Evolutionary conservation across 2,329 filamentous ascomycete genomes (phyloP), one percentile per base, ranked within the genome.

Genomic region (Clonostachys sp.): DNA sequence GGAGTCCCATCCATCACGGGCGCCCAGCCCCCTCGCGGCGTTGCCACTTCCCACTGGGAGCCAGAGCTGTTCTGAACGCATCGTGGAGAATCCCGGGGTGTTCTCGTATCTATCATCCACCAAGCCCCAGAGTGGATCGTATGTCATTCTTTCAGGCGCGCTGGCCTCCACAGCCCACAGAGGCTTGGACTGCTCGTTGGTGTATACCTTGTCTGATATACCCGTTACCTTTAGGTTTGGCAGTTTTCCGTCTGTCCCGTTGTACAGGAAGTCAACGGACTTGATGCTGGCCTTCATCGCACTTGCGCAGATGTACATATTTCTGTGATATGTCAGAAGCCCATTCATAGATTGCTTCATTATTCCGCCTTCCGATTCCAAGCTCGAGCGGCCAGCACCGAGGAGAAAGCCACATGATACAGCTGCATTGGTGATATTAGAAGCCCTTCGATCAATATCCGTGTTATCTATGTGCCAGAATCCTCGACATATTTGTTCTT

Each of bases 221-320:
- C 56, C 53, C 2, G 53, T 52, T 3, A 75, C 58, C 2, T 51
- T 52, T 0, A 77, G 55, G 3, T 57, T 57, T 10, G 57, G 53
- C 1, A 76, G 50, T 7, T 55, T 59, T 12, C 60, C 53, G 5
- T 34, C 48, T 0, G 68, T 72, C 4, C 65, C 66, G 50, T 76
- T 76, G 51, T 60, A 65, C 3, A 55, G 51, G 50, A 78, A 75
- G 0, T 57, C 56, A 7, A 73, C 70, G 0, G 65, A 70, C 51
- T 76, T 76, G 48, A 78, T 62, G 2, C 61, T 65, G 4, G 73
- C 72, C 44, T 67, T 67, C 5, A 67, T 51, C 0, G 68, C 56
- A 0, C 63, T 65, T 2, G 71, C 70, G 50, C 74, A 78, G 0
- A 62, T 59, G 48, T 75, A 74, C 1, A 77, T 30, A 9, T 30